phyloP scores from a whole-genome alignment of 805 yeast species.

The Kodamaea jinghongensis region DNA sequence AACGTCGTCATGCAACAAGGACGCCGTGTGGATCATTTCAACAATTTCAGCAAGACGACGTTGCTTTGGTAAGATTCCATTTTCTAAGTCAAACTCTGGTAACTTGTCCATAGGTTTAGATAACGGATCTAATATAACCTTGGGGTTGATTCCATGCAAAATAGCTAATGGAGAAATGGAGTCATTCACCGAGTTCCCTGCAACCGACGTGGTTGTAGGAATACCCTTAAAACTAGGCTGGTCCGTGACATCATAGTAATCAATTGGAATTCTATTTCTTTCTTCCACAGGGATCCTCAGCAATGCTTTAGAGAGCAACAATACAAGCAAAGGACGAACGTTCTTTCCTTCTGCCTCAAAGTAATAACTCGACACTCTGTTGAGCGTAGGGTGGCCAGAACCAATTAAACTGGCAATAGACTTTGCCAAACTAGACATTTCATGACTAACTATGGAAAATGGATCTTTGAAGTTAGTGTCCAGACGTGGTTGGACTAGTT shows the following conservation, averaged over 20 bases:
- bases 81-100: conserved; percentile 54
- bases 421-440: conserved; percentile 84
- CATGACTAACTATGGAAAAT: conserved; percentile 84
- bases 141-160: conserved; percentile 88
- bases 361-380: conserved; percentile 90
- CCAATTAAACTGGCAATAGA: conserved; percentile 87
- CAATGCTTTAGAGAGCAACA: conserved; percentile 78
- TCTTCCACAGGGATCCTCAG: conserved; percentile 67
- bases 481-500: conserved; percentile 61
- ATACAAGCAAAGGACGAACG: conserved; percentile 85
- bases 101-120: conserved; percentile 73
- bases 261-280: conserved; percentile 63
- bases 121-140: conserved; percentile 75
- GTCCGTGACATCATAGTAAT: conserved; percentile 60
- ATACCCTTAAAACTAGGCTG: conserved; percentile 63
- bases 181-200: conserved; percentile 58
- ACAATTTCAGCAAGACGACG: conserved; percentile 94
- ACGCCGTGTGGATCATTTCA: conserved; percentile 97
- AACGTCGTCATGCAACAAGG: conserved; percentile 93
- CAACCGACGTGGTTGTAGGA: conserved; percentile 51
- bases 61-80: conserved; percentile 91
- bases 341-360: conserved; percentile 96
- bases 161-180: conserved; percentile 78
- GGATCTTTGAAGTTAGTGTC: conserved; percentile 67
- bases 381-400: conserved; percentile 89